Conservation (phyloP, 2,329 filamentous ascomycete genomes). For the Diplocarpon rosae region DNA sequence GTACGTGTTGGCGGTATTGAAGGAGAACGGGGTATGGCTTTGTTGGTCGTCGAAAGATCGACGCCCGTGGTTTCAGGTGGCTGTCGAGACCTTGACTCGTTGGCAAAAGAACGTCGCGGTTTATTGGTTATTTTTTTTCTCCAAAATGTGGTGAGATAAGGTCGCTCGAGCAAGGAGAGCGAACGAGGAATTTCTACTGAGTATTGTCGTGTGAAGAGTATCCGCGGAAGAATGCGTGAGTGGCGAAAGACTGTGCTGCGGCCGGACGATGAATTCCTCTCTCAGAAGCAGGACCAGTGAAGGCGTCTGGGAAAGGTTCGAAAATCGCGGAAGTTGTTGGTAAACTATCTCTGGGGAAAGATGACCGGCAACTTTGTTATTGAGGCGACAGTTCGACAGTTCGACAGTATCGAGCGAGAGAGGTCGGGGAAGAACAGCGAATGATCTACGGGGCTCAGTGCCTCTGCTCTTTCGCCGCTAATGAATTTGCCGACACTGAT, state of each 20-base stretch:
- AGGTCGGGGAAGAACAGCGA: constrained; percentile 19
- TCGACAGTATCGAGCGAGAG: constrained; percentile 20
- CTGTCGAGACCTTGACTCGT: constrained; percentile 2
- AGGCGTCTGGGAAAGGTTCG: constrained; percentile 43
- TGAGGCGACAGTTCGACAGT: constrained; percentile 27
- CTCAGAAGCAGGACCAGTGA: constrained; percentile 41
- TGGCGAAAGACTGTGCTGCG: constrained; percentile 16
- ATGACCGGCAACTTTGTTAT: constrained; percentile 29
- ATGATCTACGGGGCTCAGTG: not conserved
- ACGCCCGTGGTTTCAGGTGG: constrained; percentile 8
- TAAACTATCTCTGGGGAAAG: constrained; percentile 26
- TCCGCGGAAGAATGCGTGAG: constrained; percentile 4
- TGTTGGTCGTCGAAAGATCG: constrained; percentile 14
- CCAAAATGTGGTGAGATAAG: not conserved
- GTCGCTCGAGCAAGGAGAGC: not conserved
- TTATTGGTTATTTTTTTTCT: not conserved
- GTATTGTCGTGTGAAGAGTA: not conserved
- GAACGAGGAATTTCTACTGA: not conserved
- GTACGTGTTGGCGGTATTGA: constrained; percentile 53
- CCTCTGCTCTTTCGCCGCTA: too few relatives aligned
- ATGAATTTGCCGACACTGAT: too few relatives aligned
- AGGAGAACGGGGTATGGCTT: constrained; percentile 3
- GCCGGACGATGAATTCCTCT: constrained; percentile 29
- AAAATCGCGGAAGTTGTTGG: constrained; percentile 27
- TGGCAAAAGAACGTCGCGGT: not conserved